Conservation (phyloP, 306 rosid genomes). For the Leucaena leucocephala region DNA sequence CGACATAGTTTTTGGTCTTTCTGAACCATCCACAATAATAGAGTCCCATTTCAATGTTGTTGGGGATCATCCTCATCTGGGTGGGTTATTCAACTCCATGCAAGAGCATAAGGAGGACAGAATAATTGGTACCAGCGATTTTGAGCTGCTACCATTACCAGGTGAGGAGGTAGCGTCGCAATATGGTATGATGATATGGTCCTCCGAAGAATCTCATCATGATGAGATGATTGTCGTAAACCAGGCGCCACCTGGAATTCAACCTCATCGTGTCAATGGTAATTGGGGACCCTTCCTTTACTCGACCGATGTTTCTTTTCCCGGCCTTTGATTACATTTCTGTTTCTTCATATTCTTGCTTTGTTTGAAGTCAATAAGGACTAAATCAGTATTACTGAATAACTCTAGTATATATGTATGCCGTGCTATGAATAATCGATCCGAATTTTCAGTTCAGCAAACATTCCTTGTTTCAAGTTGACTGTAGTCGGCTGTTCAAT, state of each 20-base stretch:
- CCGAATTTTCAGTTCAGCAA: conserved; percentile 1
- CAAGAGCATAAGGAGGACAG: conserved; percentile 39
- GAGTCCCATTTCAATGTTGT: conserved; percentile 19
- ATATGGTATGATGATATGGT: conserved; percentile 48
- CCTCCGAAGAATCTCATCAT: conserved; percentile 41
- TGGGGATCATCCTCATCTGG: conserved; percentile 6
- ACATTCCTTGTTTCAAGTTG: not conserved
- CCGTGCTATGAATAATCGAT: no score
- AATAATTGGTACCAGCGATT: conserved; percentile 38
- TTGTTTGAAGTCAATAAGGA: conserved; percentile 37
- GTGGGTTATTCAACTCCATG: conserved; percentile 47
- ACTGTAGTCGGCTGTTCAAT: no score
- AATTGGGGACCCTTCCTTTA: conserved; percentile 70
- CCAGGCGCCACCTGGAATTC: conserved; percentile 44
- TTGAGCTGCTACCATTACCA: conserved; percentile 68
- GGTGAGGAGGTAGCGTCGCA: conserved; percentile 54
- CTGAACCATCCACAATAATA: conserved; percentile 27
- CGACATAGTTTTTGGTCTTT: conserved; percentile 14
- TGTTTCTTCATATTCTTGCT: conserved; percentile 33
- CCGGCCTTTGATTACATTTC: conserved; percentile 40
- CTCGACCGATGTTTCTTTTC: conserved; percentile 58
- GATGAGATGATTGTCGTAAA: conserved; percentile 49
- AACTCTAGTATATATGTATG: not conserved
- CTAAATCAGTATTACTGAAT: not conserved
- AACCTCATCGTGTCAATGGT: conserved; percentile 44